phyloP scores from a whole-genome alignment of 2,329 filamentous ascomycete species.

The Penicillium concentricum region DNA sequence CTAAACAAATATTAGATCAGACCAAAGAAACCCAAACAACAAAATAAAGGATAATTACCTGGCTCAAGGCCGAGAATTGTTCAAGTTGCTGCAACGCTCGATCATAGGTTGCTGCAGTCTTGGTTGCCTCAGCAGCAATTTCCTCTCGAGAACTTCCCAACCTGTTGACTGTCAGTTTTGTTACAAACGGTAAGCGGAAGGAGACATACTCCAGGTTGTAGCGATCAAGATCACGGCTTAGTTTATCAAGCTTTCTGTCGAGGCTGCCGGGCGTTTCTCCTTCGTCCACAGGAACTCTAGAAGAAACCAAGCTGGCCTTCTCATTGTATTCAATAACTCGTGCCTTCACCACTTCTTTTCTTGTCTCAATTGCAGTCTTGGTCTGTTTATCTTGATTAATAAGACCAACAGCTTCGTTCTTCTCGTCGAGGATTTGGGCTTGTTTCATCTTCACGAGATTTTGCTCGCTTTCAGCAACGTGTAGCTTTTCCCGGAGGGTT shows the following conservation, averaged over 20 bases:
- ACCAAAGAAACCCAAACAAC: constrained; percentile 14
- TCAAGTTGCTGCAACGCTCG: constrained; percentile 39
- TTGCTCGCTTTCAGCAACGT: constrained; percentile 58
- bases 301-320: constrained; percentile 56
- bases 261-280: constrained; percentile 61
- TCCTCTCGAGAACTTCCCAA: constrained; percentile 65
- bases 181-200: background rate
- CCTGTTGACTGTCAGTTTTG: constrained; percentile 34
- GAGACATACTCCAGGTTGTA: constrained; percentile 51
- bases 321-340: constrained; percentile 55
- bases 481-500: constrained; percentile 45
- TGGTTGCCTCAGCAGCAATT: constrained; percentile 53
- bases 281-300: constrained; percentile 62
- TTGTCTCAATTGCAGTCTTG: constrained; percentile 48
- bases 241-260: constrained; percentile 48
- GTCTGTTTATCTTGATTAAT: constrained; percentile 52
- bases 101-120: constrained; percentile 38
- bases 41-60: constrained; percentile 32
- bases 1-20: constrained; percentile 31
- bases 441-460: constrained; percentile 51
- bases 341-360: constrained; percentile 48
- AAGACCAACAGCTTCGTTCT: constrained; percentile 59
- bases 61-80: constrained; percentile 37
- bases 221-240: constrained; percentile 59
- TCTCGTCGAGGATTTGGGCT: constrained; percentile 56